Conservation (phyloP, 2,329 filamentous ascomycete genomes). For the Colletotrichum incanum region DNA sequence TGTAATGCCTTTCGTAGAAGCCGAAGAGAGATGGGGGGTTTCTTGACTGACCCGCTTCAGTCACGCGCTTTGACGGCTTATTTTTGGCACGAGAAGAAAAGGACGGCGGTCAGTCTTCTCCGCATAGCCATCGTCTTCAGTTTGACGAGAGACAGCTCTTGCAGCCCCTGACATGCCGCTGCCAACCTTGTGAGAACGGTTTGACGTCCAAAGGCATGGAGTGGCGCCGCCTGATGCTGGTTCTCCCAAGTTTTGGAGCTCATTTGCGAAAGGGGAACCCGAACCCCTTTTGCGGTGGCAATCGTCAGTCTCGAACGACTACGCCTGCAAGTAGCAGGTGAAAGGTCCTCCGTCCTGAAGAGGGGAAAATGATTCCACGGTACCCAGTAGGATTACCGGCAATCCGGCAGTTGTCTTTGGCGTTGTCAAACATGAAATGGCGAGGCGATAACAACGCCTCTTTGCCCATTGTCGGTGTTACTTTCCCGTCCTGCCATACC, state of each 20-base stretch:
- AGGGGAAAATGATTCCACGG: not conserved
- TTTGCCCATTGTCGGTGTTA: not conserved
- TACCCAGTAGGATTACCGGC: not conserved
- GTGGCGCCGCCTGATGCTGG: constrained; percentile 21
- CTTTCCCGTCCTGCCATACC: not conserved
- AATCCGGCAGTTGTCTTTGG: constrained; percentile 31
- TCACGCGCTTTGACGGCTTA: constrained; percentile 9
- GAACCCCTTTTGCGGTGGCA: constrained; percentile 19
- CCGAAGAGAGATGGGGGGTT: not conserved
- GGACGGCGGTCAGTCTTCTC: not conserved
- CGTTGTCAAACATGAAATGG: constrained; percentile 1
- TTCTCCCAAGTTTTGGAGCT: constrained; percentile 6
- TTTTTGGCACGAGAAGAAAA: constrained; percentile 5
- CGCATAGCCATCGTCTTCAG: not conserved
- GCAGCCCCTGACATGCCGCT: constrained; percentile 11
- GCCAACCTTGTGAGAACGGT: constrained; percentile 27
- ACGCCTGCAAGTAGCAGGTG: constrained; percentile 11
- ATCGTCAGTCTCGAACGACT: constrained; percentile 26
- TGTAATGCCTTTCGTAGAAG: constrained; percentile 1
- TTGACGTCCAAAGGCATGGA: constrained; percentile 25
- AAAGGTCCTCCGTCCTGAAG: not conserved
- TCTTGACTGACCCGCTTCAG: constrained; percentile 9
- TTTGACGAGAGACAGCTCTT: not conserved
- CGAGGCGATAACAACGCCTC: not conserved
- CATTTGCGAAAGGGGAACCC: constrained; percentile 11